Conservation (phyloP, 148 eudicot genomes). For the Heliamphora exappendiculata region DNA sequence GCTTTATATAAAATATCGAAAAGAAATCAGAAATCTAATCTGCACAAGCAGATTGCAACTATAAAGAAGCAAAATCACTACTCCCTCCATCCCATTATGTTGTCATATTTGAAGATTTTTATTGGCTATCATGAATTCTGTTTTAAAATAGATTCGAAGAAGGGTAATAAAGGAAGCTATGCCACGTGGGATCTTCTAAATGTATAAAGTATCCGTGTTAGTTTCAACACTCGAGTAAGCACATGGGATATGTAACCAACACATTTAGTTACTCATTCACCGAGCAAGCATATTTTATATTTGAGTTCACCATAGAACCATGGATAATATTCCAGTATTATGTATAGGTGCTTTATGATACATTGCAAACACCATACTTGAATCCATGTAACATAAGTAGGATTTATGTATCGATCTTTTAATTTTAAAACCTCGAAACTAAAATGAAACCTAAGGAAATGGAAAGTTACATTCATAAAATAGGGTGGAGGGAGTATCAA, state of each 20-base stretch:
- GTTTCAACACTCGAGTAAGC: no score
- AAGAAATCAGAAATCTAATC: neutral
- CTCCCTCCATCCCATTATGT: neutral
- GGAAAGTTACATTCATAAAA: neutral
- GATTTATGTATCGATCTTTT: no score
- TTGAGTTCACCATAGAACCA: no score
- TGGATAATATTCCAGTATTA: no score
- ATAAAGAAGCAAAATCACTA: neutral
- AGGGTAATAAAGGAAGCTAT: neutral
- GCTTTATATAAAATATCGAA: neutral
- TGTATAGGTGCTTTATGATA: no score
- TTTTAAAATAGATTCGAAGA: neutral
- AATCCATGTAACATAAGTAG: no score
- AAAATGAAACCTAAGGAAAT: neutral
- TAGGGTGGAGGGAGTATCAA: neutral
- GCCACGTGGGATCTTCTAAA: no score
- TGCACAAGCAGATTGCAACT: neutral
- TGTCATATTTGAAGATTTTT: neutral
- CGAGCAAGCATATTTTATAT: no score
- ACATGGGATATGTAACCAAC: no score
- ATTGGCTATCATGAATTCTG: neutral
- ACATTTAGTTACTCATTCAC: no score
- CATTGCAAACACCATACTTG: no score
- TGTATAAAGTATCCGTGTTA: no score
- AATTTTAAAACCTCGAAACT: neutral